These are phyloP conservation scores for Viola pubescens DNA, from an alignment of 441 rosid species.

Conservation along the genomic window DNA sequence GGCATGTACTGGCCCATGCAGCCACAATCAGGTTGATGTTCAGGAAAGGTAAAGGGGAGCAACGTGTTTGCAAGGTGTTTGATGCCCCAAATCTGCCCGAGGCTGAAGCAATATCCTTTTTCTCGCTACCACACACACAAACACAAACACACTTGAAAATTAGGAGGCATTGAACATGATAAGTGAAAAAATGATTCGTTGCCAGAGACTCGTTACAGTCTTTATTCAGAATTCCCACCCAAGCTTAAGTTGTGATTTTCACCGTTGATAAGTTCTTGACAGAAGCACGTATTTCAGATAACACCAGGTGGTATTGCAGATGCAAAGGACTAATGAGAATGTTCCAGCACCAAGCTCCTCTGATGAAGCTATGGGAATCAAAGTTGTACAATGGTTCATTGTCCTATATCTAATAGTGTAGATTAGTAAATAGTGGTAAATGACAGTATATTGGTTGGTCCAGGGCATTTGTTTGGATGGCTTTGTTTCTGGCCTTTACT, in stretches of 20 bases:
- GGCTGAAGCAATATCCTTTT: conserved; percentile 91
- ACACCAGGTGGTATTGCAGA: conserved; percentile 82
- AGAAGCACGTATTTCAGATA: conserved; percentile 60
- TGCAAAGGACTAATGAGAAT: conserved; percentile 52
- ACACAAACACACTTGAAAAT: not conserved
- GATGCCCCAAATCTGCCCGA: conserved; percentile 90
- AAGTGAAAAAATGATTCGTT: not conserved
- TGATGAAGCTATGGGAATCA: too few species aligned
- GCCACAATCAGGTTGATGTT: conserved; percentile 81
- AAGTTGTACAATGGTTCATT: too few species aligned
- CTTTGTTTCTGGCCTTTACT: too few species aligned
- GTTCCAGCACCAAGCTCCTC: not conserved
- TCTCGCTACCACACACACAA: not conserved
- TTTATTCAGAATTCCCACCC: not conserved
- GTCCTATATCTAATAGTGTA: too few species aligned
- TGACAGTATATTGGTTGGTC: too few species aligned
- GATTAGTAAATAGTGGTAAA: too few species aligned
- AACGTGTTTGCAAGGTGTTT: conserved; percentile 82
- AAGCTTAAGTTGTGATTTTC: not conserved
- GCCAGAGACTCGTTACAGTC: not conserved
- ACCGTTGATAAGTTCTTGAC: conserved; percentile 35
- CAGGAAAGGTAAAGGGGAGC: conserved; percentile 94
- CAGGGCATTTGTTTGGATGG: too few species aligned
- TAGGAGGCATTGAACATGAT: not conserved
- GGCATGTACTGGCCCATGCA: conserved; percentile 93